These are phyloP conservation scores for Daldinia sp. DNA, from an alignment of 2,329 filamentous ascomycete genomes.

Conservation along the genomic window DNA sequence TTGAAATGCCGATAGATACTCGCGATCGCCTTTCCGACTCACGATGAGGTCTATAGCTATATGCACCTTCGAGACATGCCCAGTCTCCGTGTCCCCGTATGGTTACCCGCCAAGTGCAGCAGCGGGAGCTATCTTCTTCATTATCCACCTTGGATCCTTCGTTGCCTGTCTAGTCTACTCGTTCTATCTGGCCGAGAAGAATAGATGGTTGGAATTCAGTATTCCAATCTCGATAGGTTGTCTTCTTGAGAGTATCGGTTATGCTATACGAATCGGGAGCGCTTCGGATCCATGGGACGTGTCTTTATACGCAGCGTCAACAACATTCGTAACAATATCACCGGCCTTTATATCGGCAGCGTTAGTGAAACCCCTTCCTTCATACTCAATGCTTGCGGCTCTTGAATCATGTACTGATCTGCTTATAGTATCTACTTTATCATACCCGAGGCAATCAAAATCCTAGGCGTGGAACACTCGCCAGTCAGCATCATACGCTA, in stretches of 20 bases:
- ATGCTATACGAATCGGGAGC: conserved; percentile 43
- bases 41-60: conserved; percentile 40
- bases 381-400: neutral
- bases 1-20: conserved; percentile 14
- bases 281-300: conserved; percentile 45
- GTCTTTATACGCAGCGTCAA: conserved; percentile 43
- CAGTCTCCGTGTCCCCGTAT: conserved; percentile 42
- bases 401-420: conserved; percentile 26
- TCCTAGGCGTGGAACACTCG: conserved; percentile 50
- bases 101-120: conserved; percentile 45
- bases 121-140: conserved; percentile 42
- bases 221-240: conserved; percentile 45
- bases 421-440: conserved; percentile 48
- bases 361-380: conserved; percentile 34
- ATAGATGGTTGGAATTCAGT: conserved; percentile 40
- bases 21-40: conserved; percentile 3
- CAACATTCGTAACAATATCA: conserved; percentile 46
- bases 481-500: conserved; percentile 45
- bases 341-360: conserved; percentile 49
- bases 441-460: conserved; percentile 45
- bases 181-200: conserved; percentile 32
- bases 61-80: conserved; percentile 43
- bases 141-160: conserved; percentile 42
- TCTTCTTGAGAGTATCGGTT: conserved; percentile 46
- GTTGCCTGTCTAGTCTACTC: conserved; percentile 40